Percentiles rank a stretch among this genome's conserved stretches.
Conservation (phyloP, 768 basidiomycete species). For the Phlebiopsis gigantea region DNA sequence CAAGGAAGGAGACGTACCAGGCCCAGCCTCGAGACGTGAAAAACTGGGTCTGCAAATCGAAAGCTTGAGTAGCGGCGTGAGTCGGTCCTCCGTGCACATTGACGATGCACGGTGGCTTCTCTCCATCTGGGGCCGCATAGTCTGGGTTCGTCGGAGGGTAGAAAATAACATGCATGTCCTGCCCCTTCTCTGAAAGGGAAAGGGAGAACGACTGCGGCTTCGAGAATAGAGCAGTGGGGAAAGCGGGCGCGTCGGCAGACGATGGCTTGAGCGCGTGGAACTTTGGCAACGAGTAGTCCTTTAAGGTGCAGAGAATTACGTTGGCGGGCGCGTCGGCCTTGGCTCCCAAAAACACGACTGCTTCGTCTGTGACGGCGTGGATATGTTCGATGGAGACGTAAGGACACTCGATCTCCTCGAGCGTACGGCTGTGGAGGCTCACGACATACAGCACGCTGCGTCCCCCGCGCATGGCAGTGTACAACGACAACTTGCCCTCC, state of each 20-base stretch:
- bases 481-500: constrained; percentile 25
- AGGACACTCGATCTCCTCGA: constrained; percentile 32
- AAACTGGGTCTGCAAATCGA: constrained; percentile 54
- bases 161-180: constrained; percentile 55
- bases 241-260: constrained; percentile 16
- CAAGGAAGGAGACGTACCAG: constrained; percentile 40
- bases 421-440: constrained; percentile 22
- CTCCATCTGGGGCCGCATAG: constrained; percentile 45
- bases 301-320: constrained; percentile 34
- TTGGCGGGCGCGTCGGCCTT: constrained; percentile 33
- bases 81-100: constrained; percentile 74
- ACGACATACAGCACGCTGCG: constrained; percentile 31
- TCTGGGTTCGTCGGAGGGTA: constrained; percentile 63
- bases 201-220: constrained; percentile 44
- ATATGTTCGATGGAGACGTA: constrained; percentile 38
- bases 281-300: constrained; percentile 17
- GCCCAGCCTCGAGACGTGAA: constrained; percentile 70
- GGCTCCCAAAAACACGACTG: constrained; percentile 39
- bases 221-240: constrained; percentile 36
- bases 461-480: constrained; percentile 30
- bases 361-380: constrained; percentile 27
- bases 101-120: constrained; percentile 66
- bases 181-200: constrained; percentile 26
- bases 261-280: constrained; percentile 20
- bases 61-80: constrained; percentile 34